Base-by-base conservation (phyloP, 768 basidiomycete species). In the Pholiota conissans region DNA sequence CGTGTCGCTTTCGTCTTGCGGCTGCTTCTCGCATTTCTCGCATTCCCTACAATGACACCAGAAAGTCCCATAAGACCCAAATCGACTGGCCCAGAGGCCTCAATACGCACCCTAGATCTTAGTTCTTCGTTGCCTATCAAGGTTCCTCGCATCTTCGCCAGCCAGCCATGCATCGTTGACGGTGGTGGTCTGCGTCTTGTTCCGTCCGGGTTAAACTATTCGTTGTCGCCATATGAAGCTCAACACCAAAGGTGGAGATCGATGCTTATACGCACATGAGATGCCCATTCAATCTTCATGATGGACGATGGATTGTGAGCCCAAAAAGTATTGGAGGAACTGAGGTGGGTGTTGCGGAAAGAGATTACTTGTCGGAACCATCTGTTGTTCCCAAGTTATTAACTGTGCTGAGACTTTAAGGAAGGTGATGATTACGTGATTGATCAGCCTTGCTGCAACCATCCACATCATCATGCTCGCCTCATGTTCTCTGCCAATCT, bases 121-220 rank as follows among this genome's bases (percentile, higher is more conserved):
- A 87, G 71, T 18, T 61, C 65, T 66, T 90, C 87, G 65, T 88
- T 77, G 32, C 86, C 87, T 29, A 79, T 66, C 29, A 90, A 74
- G 11, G 89, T 90, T 24, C 88, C 89, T 59, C 89, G 80, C 82
- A 85, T 81, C 71, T 90, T 91, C n/a, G 85, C 83, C 58, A 90
- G 74, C 87, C 89, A 91, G 29, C 89, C 89, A 62, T 91, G 89
- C 69, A 89, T 78, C 10, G 80, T 79, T 5, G 81, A 85, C 39
- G 81, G 79, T 29, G 76, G 78, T 48, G 80, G 84, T 45, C 72
- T 76, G 37, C 75, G 73, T 50, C 78, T 77, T 52, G 73, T 69
- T 42, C 78, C 79, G 67, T 81, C 79, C 18, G 75, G 60, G 58
- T 73, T 70, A 62, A 75, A 78, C 79, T 82, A 55, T 20, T 49